Evolutionary conservation across 1,139 yeast species (phyloP).

Genomic region (Eremothecium cymbalariae): DNA sequence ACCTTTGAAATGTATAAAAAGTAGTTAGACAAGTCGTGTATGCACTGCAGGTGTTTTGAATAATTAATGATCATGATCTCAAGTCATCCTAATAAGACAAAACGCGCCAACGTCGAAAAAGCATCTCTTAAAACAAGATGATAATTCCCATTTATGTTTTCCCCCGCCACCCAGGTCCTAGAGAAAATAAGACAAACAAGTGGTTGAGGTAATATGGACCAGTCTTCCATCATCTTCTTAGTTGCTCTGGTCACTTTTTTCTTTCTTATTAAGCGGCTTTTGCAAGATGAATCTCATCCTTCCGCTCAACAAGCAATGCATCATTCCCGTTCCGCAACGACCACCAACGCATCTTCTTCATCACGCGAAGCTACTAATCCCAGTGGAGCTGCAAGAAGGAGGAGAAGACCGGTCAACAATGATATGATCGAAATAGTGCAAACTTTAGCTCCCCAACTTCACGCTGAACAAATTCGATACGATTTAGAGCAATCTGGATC

Average conservation of each 20-base stretch:
- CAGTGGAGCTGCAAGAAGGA: conserved; percentile 15
- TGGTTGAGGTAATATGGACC: conserved; percentile 12
- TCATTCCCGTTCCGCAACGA: conserved; percentile 1
- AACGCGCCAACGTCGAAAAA: too few species aligned
- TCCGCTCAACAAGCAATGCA: conserved; percentile 11
- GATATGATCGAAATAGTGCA: conserved; percentile 84
- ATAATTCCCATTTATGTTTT: too few species aligned
- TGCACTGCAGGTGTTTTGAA: too few species aligned
- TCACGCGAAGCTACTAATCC: conserved; percentile 5
- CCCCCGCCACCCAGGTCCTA: too few species aligned
- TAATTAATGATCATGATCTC: too few species aligned
- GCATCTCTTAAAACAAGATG: too few species aligned
- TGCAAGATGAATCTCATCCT: conserved; percentile 19
- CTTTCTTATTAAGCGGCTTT: conserved; percentile 26
- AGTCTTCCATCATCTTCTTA: conserved; percentile 20
- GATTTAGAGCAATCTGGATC: conserved; percentile 65
- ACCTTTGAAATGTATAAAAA: too few species aligned
- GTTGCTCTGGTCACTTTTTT: conserved; percentile 21
- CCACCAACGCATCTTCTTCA: conserved; percentile 2
- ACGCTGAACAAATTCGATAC: conserved; percentile 59
- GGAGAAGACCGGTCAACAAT: conserved; percentile 55
- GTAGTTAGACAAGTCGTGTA: too few species aligned
- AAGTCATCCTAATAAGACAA: too few species aligned
- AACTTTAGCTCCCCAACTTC: conserved; percentile 67
- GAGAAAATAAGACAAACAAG: too few species aligned